Evolutionary conservation across 2,329 filamentous ascomycete species (phyloP).

Genomic region (Tolypocladium amazonense): DNA sequence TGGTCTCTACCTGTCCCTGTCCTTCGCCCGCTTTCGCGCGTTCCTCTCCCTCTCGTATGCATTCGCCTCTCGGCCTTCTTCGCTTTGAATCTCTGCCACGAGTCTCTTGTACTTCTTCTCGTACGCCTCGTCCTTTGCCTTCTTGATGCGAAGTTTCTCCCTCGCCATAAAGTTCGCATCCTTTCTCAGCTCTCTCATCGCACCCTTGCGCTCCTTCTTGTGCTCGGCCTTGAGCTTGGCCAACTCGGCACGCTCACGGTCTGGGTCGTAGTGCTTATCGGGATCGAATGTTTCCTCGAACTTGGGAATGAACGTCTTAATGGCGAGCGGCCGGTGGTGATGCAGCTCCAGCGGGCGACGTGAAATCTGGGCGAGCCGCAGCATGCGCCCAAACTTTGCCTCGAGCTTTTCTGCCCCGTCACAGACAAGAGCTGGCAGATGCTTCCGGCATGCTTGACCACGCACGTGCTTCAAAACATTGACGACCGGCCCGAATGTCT

Average conservation of each 20-base stretch:
- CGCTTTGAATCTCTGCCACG: constrained; percentile 88
- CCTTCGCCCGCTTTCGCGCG: constrained; percentile 56
- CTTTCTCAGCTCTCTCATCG: constrained; percentile 86
- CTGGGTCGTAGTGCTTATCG: constrained; percentile 92
- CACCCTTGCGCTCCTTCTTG: constrained; percentile 92
- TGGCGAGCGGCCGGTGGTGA: constrained; percentile 77
- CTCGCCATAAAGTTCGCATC: constrained; percentile 89
- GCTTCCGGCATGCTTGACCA: constrained; percentile 38
- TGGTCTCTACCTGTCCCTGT: constrained; percentile 30
- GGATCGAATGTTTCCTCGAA: constrained; percentile 96
- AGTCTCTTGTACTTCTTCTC: constrained; percentile 92
- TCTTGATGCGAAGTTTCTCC: constrained; percentile 85
- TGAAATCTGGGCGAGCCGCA: constrained; percentile 50
- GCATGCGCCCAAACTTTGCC: constrained; percentile 38
- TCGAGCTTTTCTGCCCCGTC: constrained; percentile 30
- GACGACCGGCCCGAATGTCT: constrained; percentile 62
- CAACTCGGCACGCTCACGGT: constrained; percentile 77
- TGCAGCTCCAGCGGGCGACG: constrained; percentile 81
- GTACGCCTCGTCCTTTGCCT: constrained; percentile 84
- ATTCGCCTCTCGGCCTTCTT: constrained; percentile 81
- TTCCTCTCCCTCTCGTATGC: constrained; percentile 80
- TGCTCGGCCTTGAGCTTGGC: constrained; percentile 81
- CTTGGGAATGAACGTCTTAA: constrained; percentile 81
- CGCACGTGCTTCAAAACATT: constrained; percentile 50
- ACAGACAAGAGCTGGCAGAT: constrained; percentile 34